Evolutionary conservation across 1,284 basidiomycete species (phyloP), one percentile per base, ranked within the genome.

Genomic region (Trichosporon asahii): DNA sequence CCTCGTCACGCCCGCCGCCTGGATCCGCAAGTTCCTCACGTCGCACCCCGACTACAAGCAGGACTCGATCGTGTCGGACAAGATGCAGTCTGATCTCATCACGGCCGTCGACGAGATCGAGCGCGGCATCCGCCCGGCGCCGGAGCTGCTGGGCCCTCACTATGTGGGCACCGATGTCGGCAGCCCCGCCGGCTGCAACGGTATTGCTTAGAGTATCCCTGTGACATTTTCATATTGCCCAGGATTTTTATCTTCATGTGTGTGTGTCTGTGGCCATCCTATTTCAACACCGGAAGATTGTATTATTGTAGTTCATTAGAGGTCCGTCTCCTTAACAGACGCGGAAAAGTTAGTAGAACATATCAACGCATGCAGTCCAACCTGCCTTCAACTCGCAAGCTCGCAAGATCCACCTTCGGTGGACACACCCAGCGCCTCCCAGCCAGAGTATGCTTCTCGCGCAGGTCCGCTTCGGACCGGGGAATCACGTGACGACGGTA

Each of bases 31-130:
- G 64, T 99, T 97, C 82, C 91, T 99, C 63, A 89, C 89, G 23
- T 87, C 88, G 1, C 97, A 99, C 83, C 93, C 95, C 3, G 88
- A 86, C 23, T 99, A 99, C 86, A 91, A 92, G 83, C 87, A 89
- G 66, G 95, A 99, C 84, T 97, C 94, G 55, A 90, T 92, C 40
- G 92, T 99, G 27, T 91, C 86, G 65, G 88, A 94, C 78, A 90
- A 92, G 84, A 94, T 99, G 80, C 98, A 96, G 79, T 97, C 95
- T 80, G 97, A 99, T 83, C 87, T 99, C 53, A 87, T 98, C 81
- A 87, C 90, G 66, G 91, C 93, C 7, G 85, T 98, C n/a, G 95
- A 99, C 81, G 89, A 93, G 79, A 92, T 99, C 15, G 57, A 61
- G 57, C 25, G 66, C 21, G 92, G 63, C 35, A 64, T 15, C 14